These are phyloP conservation scores for Pinus taeda DNA, from an alignment of 75 land plant species.

Conservation along the genomic window DNA sequence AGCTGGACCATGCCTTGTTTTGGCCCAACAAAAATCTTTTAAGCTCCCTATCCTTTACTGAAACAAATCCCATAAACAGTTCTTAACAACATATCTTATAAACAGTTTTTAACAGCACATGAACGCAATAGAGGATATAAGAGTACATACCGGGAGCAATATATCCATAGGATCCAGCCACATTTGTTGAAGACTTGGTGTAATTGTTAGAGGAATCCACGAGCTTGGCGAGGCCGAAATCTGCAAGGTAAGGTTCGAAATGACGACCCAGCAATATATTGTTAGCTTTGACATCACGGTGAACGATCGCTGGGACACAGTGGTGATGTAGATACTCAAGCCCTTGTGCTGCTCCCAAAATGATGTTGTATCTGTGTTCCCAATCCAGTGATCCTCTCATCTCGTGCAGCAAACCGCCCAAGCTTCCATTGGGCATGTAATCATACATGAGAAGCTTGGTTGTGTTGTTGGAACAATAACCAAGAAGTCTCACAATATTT, in stretches of 20 bases:
- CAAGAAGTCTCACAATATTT: conserved; percentile 76
- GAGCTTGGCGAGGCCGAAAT: conserved; percentile 81
- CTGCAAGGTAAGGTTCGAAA: conserved; percentile 81
- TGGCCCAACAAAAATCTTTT: no score
- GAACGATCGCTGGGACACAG: conserved; percentile 71
- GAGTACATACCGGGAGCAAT: conserved; percentile 67
- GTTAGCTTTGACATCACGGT: conserved; percentile 84
- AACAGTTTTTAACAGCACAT: no score
- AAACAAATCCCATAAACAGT: no score
- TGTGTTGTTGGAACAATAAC: conserved; percentile 68
- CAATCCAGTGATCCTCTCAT: conserved; percentile 54
- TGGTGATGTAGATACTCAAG: conserved; percentile 84
- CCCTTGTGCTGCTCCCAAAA: conserved; percentile 84
- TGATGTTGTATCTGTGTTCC: conserved; percentile 71
- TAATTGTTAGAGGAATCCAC: conserved; percentile 24
- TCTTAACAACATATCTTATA: no score
- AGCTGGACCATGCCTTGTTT: background rate
- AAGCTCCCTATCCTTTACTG: no score
- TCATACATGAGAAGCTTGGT: conserved; percentile 80
- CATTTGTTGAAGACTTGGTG: conserved; percentile 43
- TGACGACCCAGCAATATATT: conserved; percentile 76
- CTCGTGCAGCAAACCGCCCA: conserved; percentile 59
- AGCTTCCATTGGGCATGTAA: conserved; percentile 75
- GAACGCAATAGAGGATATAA: no score
- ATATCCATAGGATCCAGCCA: conserved; percentile 79